phyloP scores from a whole-genome alignment of 1,284 basidiomycete genomes.

The Pseudozyma sp. region DNA sequence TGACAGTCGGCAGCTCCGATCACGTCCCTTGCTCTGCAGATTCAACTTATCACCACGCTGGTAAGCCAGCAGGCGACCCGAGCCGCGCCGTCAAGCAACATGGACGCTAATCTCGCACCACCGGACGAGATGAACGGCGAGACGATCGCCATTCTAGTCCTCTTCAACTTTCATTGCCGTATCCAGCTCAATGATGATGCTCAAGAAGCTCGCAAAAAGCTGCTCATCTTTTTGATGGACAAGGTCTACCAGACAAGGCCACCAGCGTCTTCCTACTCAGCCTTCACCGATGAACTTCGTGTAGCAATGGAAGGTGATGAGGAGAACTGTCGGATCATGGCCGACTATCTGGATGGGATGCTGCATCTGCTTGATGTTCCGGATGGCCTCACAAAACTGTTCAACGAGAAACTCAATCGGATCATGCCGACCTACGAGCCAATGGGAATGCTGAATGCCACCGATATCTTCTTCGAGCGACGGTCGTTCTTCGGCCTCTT shows the following conservation, averaged over 20 bases:
- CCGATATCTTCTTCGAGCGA: conserved; percentile 45
- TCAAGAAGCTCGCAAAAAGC: conserved; percentile 26
- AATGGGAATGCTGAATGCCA: conserved; percentile 34
- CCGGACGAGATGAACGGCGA: conserved; percentile 49
- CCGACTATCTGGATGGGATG: conserved; percentile 42
- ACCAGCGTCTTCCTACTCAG: conserved; percentile 19
- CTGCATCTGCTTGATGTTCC: conserved; percentile 39
- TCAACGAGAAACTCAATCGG: conserved; percentile 45
- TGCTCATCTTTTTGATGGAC: conserved; percentile 47
- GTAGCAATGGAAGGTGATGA: conserved; percentile 18
- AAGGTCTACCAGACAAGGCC: conserved; percentile 38
- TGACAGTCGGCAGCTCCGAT: neutral
- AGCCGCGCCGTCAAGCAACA: neutral
- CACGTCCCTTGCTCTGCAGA: too few relatives aligned
- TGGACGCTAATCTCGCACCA: conserved; percentile 18
- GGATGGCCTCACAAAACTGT: conserved; percentile 46
- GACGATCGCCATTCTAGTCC: conserved; percentile 45
- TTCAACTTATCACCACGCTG: too few relatives aligned
- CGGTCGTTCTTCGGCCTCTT: conserved; percentile 52
- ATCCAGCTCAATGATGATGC: conserved; percentile 42
- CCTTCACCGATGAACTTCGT: conserved; percentile 24
- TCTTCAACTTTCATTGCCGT: conserved; percentile 51
- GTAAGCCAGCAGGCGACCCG: neutral
- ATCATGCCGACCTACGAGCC: conserved; percentile 47
- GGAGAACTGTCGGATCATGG: conserved; percentile 32